Evolutionary conservation across 345 rosid species (phyloP), one percentile per base, ranked within the genome.

Genomic region (Syzygium aqueum): DNA sequence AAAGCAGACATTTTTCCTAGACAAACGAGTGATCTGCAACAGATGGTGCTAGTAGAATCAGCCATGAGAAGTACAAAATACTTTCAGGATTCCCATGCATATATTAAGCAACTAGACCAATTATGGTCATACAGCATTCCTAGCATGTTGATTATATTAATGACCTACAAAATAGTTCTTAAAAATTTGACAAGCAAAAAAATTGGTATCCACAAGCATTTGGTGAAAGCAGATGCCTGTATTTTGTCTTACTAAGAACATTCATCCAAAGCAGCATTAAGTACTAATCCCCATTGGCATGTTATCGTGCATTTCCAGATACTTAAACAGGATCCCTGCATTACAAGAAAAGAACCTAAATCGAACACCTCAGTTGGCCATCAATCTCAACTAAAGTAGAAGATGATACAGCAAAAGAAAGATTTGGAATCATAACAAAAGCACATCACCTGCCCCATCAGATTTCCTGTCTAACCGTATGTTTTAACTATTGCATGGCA

Each of bases 1-100:
- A 91, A 97, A 97, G 94, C 99, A 97, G 83, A 95, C 99, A 90
- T 97, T 95, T 94, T 97, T 95, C 93, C 94, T 95, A 65, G 99
- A 97, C 77, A 91, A 85, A 51, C 95, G 96, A 85, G 96, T 94
- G 91, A 96, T 95, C 99, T 97, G 93, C 89, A 89, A 89, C 85
- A 85, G 53, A 90, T 51, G 84, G 49, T 65, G 87, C 87, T 19
- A 43, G 43, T 7, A 80, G 49, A 19, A 82, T 67, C 56, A 40
- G 50, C 50, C 77, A 27, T 19, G 2, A 85, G 80, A 63, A 63
- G 33, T 50, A 56, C 53, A 43, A 61, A 85, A 8, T 11, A 25
- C 56, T 53, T 30, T 84, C 30, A 25, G 13, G n/a, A 51, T 53
- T 50, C 57, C 85, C 6, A 51, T 30, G 16, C 43, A 30, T 65